A percentile compares a stretch with the other conserved stretches of the same genome.
Conservation (phyloP, 371 early-diverging fungal species). For the Mucor circinelloides region DNA sequence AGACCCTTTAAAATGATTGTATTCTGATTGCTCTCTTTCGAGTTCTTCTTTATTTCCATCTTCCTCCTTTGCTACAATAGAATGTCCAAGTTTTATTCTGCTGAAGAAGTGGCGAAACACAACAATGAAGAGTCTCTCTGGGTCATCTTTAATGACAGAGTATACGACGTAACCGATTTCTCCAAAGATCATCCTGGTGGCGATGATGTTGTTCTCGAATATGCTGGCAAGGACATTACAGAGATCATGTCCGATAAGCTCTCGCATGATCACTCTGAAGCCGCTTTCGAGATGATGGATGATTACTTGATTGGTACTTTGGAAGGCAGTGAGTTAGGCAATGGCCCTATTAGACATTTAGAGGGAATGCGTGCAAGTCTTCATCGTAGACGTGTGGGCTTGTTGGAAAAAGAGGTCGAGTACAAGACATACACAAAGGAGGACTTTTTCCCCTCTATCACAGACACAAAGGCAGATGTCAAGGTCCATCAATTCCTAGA, state of each 20-base stretch:
- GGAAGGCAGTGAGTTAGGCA: slow-evolving; percentile 1
- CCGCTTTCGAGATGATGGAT: slow-evolving; percentile 84
- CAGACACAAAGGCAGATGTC: slow-evolving; percentile 48
- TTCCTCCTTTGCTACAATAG: not conserved
- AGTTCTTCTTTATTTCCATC: not conserved
- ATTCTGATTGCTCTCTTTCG: not conserved
- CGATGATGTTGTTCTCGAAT: slow-evolving; percentile 73
- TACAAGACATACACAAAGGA: slow-evolving; percentile 44
- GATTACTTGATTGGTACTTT: slow-evolving; percentile 80
- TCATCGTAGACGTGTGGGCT: slow-evolving; percentile 22
- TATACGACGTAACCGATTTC: slow-evolving; percentile 89
- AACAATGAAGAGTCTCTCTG: slow-evolving; percentile 65
- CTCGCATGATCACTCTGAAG: slow-evolving; percentile 81
- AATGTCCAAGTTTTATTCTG: slow-evolving; percentile 37
- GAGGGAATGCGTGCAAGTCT: slow-evolving; percentile 19
- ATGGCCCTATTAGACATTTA: slow-evolving; percentile 2
- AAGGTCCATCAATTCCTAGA: slow-evolving; percentile 81
- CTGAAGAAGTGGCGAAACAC: slow-evolving; percentile 73
- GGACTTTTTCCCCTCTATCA: slow-evolving; percentile 50
- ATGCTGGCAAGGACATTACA: slow-evolving; percentile 76
- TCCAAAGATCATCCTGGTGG: slow-evolving; percentile 85
- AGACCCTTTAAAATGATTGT: not conserved
- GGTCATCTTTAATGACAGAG: slow-evolving; percentile 74
- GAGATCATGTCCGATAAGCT: slow-evolving; percentile 72
- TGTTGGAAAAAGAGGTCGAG: slow-evolving; percentile 29